Conservation (phyloP, 2,329 filamentous ascomycete genomes). For the Scytalidium sp. region DNA sequence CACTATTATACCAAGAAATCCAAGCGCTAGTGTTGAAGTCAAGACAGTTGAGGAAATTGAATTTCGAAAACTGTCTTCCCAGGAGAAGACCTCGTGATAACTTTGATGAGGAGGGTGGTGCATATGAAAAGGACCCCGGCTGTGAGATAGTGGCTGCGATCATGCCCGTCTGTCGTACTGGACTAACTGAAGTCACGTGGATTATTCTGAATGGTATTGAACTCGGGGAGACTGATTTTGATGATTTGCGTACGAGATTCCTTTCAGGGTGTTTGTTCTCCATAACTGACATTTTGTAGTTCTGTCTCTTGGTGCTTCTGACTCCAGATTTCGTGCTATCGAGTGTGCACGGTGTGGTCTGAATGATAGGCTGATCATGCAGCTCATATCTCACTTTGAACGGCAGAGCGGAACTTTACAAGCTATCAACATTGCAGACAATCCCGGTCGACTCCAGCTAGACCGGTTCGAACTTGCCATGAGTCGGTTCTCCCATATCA, state of each 20-base stretch:
- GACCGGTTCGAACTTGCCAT: conserved; percentile 64
- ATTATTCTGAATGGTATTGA: conserved; percentile 65
- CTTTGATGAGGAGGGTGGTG: conserved; percentile 41
- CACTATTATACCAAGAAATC: conserved; percentile 65
- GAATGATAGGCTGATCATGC: conserved; percentile 54
- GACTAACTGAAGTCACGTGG: conserved; percentile 70
- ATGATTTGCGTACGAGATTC: conserved; percentile 36
- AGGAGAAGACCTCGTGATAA: conserved; percentile 43
- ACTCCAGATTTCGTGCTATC: conserved; percentile 63
- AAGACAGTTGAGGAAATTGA: conserved; percentile 57
- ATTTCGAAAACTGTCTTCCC: conserved; percentile 62
- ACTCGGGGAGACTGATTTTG: conserved; percentile 68
- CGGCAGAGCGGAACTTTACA: conserved; percentile 66
- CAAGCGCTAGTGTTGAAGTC: conserved; percentile 66
- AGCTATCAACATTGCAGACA: conserved; percentile 63
- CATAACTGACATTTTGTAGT: conserved; percentile 41
- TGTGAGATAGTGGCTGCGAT: conserved; percentile 69
- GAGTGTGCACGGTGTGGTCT: conserved; percentile 64
- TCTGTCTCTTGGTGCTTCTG: conserved; percentile 63
- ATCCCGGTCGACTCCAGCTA: conserved; percentile 62
- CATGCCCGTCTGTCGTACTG: conserved; percentile 63
- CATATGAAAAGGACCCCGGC: conserved; percentile 54
- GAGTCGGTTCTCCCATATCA: conserved; percentile 62
- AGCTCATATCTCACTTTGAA: conserved; percentile 61
- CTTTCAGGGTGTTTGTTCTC: background rate